Evolutionary conservation across 2,329 filamentous ascomycete genomes (phyloP).

Genomic region (Sclerotiophoma versabilis): DNA sequence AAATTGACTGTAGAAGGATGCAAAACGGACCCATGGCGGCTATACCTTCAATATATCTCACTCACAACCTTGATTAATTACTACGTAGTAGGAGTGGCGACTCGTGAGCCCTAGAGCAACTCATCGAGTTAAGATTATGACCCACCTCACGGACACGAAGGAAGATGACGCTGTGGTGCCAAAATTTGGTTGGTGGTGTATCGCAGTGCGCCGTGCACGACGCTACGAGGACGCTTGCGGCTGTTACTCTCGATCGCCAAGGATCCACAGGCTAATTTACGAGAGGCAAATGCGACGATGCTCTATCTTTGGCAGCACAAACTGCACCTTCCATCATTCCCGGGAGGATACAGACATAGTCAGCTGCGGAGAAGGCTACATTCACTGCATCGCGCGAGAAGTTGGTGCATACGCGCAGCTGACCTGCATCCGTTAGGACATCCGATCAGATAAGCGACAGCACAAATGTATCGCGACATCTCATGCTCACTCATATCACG

Average conservation of each 20-base stretch:
- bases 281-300: slow-evolving; percentile 13
- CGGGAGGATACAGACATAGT: neutral
- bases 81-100: neutral
- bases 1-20: slow-evolving; percentile 8
- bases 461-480: neutral
- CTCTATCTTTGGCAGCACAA: slow-evolving; percentile 15
- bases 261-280: slow-evolving; percentile 10
- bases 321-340: slow-evolving; percentile 1
- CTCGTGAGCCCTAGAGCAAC: neutral
- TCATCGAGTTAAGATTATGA: neutral
- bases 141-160: slow-evolving; percentile 5
- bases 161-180: slow-evolving; percentile 14
- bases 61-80: too few relatives aligned
- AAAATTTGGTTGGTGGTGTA: slow-evolving; percentile 2
- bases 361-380: slow-evolving; percentile 2
- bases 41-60: slow-evolving; percentile 12
- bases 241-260: slow-evolving; percentile 7
- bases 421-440: slow-evolving; percentile 8
- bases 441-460: slow-evolving; percentile 12
- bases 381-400: neutral
- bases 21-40: neutral
- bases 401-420: neutral
- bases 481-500: neutral
- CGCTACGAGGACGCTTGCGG: slow-evolving; percentile 15
- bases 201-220: slow-evolving; percentile 11